Base-by-base conservation (phyloP, 2,329 filamentous ascomycete genomes). In the Alternaria sp. region DNA sequence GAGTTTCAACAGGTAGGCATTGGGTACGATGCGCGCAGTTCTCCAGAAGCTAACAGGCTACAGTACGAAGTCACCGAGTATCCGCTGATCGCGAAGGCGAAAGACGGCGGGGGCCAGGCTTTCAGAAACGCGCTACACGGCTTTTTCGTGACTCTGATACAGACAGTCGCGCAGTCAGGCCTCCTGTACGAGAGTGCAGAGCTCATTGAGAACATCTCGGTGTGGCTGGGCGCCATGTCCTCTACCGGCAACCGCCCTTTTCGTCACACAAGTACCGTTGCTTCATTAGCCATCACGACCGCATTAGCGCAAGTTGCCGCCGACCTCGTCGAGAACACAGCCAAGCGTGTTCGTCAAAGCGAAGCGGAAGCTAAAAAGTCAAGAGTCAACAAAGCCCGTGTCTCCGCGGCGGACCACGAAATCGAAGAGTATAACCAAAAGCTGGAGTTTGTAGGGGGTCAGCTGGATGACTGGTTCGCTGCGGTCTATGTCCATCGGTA, bases 401-500 rank as follows among this genome's bases (percentile, higher is more conserved):
- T 93, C 23, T 84, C 87, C 49, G 88, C 90, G 11, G 87, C 95
- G 24, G 87, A 96, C 72, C 83, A 86, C 40, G 90, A 87, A 54
- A 83, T 94, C 37, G 84, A 89, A 41, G 86, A 93, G 64, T 88
- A 88, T 34, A 88, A 89, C 63, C 81, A 86, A 61, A 89, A 88
- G 72, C 84, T 91, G 33, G 88, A 91, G 58, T 81, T 84, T 11
- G 86, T 92, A 52, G 88, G 91, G 63, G 84, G 85, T 29, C 84
- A 89, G 59, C 88, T 98, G 57, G 89, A 89, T 66, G 92, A 96
- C 66, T 92, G 93, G 69, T 96, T 98, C 72, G 91, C 97, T 67
- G 91, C 91, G 2, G 89, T 98, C 45, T 99, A 97, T 74, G 90
- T 97, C 29, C 94, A 99, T 78, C 89, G 95, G 46, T 99, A 98